Percentiles rank a stretch among this genome's conserved stretches.
These are phyloP conservation scores for Fonsecaea erecta DNA, from an alignment of 2,329 filamentous ascomycete genomes.

Conservation along the genomic window DNA sequence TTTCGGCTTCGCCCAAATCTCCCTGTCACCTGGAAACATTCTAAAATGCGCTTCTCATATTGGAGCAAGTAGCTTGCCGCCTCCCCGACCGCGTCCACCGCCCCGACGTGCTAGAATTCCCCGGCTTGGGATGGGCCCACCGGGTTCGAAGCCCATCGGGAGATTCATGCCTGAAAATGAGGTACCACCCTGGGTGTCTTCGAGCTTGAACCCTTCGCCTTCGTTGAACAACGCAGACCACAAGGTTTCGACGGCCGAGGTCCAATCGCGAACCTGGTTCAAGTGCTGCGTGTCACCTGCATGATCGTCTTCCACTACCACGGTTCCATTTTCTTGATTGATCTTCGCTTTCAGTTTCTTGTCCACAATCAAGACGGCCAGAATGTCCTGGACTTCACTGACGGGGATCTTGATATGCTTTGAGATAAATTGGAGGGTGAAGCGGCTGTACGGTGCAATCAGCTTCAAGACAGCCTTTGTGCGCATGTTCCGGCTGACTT, in stretches of 20 bases:
- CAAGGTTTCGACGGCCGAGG: constrained; percentile 68
- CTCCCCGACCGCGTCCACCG: constrained; percentile 22
- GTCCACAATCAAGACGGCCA: constrained; percentile 92
- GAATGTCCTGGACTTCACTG: constrained; percentile 87
- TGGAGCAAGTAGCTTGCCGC: constrained; percentile 24
- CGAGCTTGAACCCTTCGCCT: constrained; percentile 66
- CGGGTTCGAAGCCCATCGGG: constrained; percentile 22
- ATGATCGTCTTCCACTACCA: constrained; percentile 75
- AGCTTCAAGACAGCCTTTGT: constrained; percentile 93
- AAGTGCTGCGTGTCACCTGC: constrained; percentile 65
- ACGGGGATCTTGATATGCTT: constrained; percentile 84
- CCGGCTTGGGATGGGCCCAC: constrained; percentile 30
- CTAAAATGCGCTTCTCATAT: constrained; percentile 5
- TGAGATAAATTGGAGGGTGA: constrained; percentile 86
- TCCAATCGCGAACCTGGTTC: constrained; percentile 73
- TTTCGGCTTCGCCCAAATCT: background rate
- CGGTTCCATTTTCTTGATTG: constrained; percentile 81
- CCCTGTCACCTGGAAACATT: background rate
- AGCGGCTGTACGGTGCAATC: constrained; percentile 91
- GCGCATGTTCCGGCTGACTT: constrained; percentile 96
- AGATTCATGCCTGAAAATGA: constrained; percentile 23
- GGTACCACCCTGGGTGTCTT: constrained; percentile 43
- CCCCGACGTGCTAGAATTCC: constrained; percentile 23
- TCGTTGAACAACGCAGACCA: constrained; percentile 76
- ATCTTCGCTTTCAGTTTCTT: constrained; percentile 85